Conservation (phyloP, 164 flowering plant species). For the Stephania yunnanensis region DNA sequence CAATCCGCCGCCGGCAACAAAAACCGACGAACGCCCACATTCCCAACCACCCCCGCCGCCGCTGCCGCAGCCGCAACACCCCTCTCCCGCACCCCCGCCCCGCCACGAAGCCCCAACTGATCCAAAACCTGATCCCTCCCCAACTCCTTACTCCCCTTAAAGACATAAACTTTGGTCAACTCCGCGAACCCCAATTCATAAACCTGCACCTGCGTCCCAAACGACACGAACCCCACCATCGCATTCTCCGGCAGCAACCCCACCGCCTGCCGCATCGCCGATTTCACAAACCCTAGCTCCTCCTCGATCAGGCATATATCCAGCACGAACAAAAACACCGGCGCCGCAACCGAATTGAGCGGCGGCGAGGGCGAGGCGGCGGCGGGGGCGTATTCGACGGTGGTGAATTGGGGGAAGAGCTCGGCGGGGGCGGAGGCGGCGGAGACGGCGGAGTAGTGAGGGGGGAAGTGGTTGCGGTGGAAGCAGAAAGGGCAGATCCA, state of each 20-base stretch:
- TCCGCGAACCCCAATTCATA: constrained; percentile 89
- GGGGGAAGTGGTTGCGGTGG: constrained; percentile 85
- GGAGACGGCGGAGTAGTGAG: constrained; percentile 54
- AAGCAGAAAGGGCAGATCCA: constrained; percentile 97
- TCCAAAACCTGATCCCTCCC: constrained; percentile 84
- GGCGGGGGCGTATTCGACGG: constrained; percentile 51
- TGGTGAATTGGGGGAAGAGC: constrained; percentile 69
- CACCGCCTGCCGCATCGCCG: constrained; percentile 64
- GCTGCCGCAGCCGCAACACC: constrained; percentile 7
- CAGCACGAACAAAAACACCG: constrained; percentile 70
- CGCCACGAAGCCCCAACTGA: constrained; percentile 61
- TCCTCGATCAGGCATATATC: constrained; percentile 90
- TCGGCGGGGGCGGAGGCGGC: constrained; percentile 84
- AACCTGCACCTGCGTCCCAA: constrained; percentile 96
- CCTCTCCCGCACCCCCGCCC: constrained; percentile 27
- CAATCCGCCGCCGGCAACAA: constrained; percentile 88
- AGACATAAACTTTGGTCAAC: constrained; percentile 78
- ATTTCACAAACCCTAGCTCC: constrained; percentile 72
- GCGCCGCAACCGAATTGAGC: constrained; percentile 18
- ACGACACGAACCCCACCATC: constrained; percentile 75
- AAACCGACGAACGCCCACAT: constrained; percentile 41
- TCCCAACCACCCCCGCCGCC: constrained; percentile 26
- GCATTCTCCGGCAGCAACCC: constrained; percentile 84
- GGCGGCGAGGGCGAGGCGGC: constrained; percentile 1
- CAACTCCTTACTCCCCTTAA: constrained; percentile 76